Evolutionary conservation across 768 basidiomycete genomes (phyloP).

Genomic region (Podaxis sp.): DNA sequence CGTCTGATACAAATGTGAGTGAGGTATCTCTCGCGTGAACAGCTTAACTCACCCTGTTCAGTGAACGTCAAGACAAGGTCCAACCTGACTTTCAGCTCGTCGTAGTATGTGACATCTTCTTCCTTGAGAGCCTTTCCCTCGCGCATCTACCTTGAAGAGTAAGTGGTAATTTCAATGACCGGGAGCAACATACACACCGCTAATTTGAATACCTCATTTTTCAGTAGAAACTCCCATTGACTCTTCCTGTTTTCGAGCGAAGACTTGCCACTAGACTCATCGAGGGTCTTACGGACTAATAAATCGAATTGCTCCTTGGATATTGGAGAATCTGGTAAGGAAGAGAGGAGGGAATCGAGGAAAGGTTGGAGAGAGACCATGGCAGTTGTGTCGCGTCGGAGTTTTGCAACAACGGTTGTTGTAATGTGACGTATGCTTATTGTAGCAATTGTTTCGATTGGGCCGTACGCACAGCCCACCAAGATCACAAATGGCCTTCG

Average conservation of each 20-base stretch:
- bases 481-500: not conserved
- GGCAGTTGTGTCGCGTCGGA: slow-evolving; percentile 20
- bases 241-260: slow-evolving; percentile 62
- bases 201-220: slow-evolving; percentile 67
- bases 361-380: slow-evolving; percentile 55
- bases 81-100: slow-evolving; percentile 55
- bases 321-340: slow-evolving; percentile 51
- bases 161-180: not conserved
- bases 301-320: slow-evolving; percentile 45
- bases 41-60: slow-evolving; percentile 59
- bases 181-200: slow-evolving; percentile 49
- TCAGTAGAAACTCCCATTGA: slow-evolving; percentile 74
- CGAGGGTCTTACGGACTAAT: slow-evolving; percentile 46
- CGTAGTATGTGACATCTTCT: slow-evolving; percentile 55
- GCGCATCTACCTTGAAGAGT: slow-evolving; percentile 41
- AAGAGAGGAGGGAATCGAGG: slow-evolving; percentile 48
- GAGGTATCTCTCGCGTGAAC: not conserved
- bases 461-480: not conserved
- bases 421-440: slow-evolving; percentile 2
- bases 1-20: slow-evolving; percentile 46
- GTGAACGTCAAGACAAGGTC: slow-evolving; percentile 77
- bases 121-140: slow-evolving; percentile 67
- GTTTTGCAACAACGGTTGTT: slow-evolving; percentile 20
- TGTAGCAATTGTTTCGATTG: not conserved
- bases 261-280: slow-evolving; percentile 36